Evolutionary conservation across 257 asterid genomes (phyloP).

Genomic region (Coffea canephora): DNA sequence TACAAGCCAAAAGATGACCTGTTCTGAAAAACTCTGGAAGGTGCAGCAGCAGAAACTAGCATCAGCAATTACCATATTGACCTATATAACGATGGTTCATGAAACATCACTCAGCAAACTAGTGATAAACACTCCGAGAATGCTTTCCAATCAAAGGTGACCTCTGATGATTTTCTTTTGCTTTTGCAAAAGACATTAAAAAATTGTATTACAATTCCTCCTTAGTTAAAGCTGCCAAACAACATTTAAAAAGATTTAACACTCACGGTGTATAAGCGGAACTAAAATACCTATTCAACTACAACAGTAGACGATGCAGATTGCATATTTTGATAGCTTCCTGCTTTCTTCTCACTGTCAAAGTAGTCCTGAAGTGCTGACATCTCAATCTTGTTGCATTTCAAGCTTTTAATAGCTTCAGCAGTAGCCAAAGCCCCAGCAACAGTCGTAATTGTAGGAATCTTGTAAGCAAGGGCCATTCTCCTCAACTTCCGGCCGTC

Average conservation of each 20-base stretch:
- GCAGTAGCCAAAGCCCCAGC: constrained; percentile 99
- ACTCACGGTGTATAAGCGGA: neutral
- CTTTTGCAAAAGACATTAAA: constrained; percentile 5
- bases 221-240: neutral
- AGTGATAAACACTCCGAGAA: neutral
- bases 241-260: neutral
- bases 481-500: constrained; percentile 88
- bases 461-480: constrained; percentile 91
- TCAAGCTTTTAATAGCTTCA: constrained; percentile 83
- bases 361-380: constrained; percentile 94
- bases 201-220: neutral
- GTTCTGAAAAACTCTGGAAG: neutral
- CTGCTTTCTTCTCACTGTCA: constrained; percentile 23
- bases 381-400: constrained; percentile 72
- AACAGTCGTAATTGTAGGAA: constrained; percentile 89
- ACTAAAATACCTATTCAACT: constrained; percentile 25
- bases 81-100: neutral
- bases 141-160: neutral
- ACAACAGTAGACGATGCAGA: constrained; percentile 43
- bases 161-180: neutral
- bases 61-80: neutral
- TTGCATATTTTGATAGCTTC: constrained; percentile 35
- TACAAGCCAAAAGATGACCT: constrained; percentile 7
- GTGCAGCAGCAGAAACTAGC: constrained; percentile 13
- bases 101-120: neutral